Evolutionary conservation across 345 rosid species (phyloP).

Genomic region (Alliaria petiolata): DNA sequence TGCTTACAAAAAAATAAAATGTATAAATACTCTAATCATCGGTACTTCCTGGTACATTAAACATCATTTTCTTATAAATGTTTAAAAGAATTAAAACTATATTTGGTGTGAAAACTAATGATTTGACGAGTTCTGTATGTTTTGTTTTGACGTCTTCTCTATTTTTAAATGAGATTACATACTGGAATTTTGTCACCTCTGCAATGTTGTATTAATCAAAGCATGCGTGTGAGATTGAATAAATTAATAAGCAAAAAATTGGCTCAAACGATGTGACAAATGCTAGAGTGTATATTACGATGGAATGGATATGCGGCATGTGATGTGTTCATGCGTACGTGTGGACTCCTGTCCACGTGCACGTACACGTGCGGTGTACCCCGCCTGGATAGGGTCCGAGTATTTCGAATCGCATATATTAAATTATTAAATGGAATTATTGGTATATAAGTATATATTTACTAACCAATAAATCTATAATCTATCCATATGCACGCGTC

Average conservation of each 20-base stretch:
- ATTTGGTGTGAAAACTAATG: no score
- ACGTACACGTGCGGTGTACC: constrained; percentile 28
- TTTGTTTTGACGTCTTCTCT: neutral
- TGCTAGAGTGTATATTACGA: neutral
- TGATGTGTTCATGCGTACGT: constrained; percentile 32
- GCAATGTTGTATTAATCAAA: constrained; percentile 5
- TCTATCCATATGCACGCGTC: neutral
- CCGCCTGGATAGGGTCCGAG: constrained; percentile 3
- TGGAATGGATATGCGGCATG: constrained; percentile 18
- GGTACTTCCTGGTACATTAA: no score
- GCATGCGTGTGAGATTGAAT: constrained; percentile 25
- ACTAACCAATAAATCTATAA: neutral
- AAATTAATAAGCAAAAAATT: constrained; percentile 3
- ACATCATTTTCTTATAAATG: no score
- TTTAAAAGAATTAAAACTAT: no score
- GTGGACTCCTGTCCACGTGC: constrained; percentile 28
- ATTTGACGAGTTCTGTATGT: neutral
- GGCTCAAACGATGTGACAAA: constrained; percentile 22
- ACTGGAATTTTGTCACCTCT: neutral
- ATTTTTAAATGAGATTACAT: neutral
- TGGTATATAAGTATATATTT: no score
- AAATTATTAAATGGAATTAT: neutral
- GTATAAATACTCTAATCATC: no score
- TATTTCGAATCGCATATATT: constrained; percentile 4
- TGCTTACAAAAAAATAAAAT: no score